Percentiles rank a stretch among this genome's conserved stretches.
Conservation (phyloP, 2,329 filamentous ascomycete species). For the Zarea fungicola region DNA sequence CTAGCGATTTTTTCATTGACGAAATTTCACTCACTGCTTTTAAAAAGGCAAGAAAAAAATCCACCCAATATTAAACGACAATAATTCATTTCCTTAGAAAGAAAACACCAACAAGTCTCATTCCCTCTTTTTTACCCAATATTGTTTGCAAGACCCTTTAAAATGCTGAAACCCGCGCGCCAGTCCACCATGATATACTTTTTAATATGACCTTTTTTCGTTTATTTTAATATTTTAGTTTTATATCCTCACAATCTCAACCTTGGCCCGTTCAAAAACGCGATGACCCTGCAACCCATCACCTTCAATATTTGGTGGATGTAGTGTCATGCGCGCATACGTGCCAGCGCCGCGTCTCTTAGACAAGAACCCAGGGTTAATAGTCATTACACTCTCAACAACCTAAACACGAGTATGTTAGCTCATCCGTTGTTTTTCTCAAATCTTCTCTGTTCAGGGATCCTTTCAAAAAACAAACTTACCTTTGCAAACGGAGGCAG, state of each 20-base stretch:
- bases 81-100: background rate
- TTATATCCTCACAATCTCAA: slow-evolving; percentile 79
- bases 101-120: background rate
- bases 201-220: too few species aligned
- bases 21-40: background rate
- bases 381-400: slow-evolving; percentile 79
- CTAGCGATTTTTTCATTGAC: background rate
- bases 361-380: slow-evolving; percentile 85
- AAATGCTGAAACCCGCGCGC: background rate
- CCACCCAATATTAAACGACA: background rate
- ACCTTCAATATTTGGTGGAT: slow-evolving; percentile 57
- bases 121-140: background rate
- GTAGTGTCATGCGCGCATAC: slow-evolving; percentile 73
- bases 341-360: slow-evolving; percentile 82
- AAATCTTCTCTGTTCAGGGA: background rate
- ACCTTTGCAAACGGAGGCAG: slow-evolving; percentile 87
- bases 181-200: too few species aligned
- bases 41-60: background rate
- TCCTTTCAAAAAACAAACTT: slow-evolving; percentile 25
- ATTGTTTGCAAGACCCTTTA: background rate
- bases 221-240: slow-evolving; percentile 14
- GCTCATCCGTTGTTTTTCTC: background rate
- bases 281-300: slow-evolving; percentile 65
- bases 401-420: slow-evolving; percentile 51
- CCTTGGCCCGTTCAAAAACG: slow-evolving; percentile 75